Percentiles rank a stretch among this genome's conserved stretches.
These are phyloP conservation scores for Acanthamoeba royreba DNA, from an alignment of 208 protist genomes.

Conservation along the genomic window DNA sequence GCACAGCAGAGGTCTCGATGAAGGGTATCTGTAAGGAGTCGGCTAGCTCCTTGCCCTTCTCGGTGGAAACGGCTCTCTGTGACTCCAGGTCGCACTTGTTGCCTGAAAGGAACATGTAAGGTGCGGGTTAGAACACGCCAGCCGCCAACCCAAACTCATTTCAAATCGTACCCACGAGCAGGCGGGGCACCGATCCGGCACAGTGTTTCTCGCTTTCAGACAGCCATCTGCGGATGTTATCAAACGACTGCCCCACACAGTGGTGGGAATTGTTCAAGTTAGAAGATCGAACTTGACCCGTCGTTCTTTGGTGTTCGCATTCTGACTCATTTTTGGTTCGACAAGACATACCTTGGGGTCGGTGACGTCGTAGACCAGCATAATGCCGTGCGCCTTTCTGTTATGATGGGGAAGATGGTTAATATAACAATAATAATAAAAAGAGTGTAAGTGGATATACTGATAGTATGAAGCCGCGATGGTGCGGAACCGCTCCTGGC, in stretches of 20 bases:
- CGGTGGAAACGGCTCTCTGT: conserved; percentile 74
- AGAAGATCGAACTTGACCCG: too few relatives aligned
- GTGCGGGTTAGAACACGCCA: too few relatives aligned
- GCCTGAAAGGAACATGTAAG: not conserved
- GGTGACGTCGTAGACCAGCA: conserved; percentile 95
- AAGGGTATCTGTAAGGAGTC: conserved; percentile 96
- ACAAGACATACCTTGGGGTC: conserved; percentile 86
- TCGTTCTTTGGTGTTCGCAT: too few relatives aligned
- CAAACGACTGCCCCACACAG: not conserved
- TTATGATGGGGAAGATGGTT: not conserved
- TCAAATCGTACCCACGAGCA: conserved; percentile 88
- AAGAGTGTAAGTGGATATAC: not conserved
- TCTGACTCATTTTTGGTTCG: too few relatives aligned
- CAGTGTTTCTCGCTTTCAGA: conserved; percentile 97
- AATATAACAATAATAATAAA: not conserved
- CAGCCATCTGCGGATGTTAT: conserved; percentile 72
- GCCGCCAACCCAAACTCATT: not conserved
- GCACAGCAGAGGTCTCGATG: conserved; percentile 95
- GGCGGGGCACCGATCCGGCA: conserved; percentile 96
- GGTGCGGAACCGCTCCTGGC: conserved; percentile 87
- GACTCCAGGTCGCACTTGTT: conserved; percentile 97
- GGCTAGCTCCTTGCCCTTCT: conserved; percentile 88
- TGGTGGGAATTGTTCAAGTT: not conserved
- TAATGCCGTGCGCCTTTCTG: conserved; percentile 97
- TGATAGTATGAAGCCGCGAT: conserved; percentile 97